Conservation (phyloP, 2,329 filamentous ascomycete genomes). For the Cladophialophora chaetospira region DNA sequence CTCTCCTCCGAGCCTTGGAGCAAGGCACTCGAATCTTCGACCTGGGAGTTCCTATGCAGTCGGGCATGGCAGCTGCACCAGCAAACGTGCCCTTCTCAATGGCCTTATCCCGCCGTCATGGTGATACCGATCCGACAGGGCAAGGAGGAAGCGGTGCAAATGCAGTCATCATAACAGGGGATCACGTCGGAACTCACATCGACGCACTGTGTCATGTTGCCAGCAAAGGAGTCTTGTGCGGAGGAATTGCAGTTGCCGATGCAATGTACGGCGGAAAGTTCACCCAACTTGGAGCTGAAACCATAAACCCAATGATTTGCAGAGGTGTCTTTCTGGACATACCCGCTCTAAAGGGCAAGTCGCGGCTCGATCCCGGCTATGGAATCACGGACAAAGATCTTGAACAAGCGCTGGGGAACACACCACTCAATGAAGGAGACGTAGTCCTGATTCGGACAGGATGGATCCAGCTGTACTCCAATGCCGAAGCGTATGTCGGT, state of each 20-base stretch:
- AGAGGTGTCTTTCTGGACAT: conserved; percentile 17
- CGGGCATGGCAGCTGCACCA: conserved; percentile 26
- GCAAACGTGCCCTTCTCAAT: conserved; percentile 23
- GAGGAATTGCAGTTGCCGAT: conserved; percentile 7
- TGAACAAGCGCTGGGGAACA: conserved; percentile 10
- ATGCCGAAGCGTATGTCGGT: conserved; percentile 1
- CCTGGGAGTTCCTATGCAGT: conserved; percentile 25
- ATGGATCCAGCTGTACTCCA: conserved; percentile 7
- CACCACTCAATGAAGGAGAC: conserved; percentile 6
- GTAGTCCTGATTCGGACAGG: conserved; percentile 16
- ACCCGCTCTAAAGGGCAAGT: conserved; percentile 7
- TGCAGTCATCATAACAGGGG: conserved; percentile 10
- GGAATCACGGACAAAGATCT: conserved; percentile 13
- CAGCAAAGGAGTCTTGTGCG: conserved; percentile 8
- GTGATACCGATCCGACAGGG: not conserved
- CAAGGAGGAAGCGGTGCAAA: conserved; percentile 5
- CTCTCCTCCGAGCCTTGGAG: conserved; percentile 13
- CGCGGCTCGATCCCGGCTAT: conserved; percentile 9
- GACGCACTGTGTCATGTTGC: conserved; percentile 15
- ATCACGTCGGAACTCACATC: conserved; percentile 19
- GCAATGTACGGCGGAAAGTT: not conserved
- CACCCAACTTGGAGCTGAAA: conserved; percentile 2
- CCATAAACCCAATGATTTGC: conserved; percentile 12
- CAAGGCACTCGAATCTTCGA: conserved; percentile 23
- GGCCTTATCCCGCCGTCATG: conserved; percentile 9